Conservation (phyloP, 768 basidiomycete species). For the Suillus cothurnatus region DNA sequence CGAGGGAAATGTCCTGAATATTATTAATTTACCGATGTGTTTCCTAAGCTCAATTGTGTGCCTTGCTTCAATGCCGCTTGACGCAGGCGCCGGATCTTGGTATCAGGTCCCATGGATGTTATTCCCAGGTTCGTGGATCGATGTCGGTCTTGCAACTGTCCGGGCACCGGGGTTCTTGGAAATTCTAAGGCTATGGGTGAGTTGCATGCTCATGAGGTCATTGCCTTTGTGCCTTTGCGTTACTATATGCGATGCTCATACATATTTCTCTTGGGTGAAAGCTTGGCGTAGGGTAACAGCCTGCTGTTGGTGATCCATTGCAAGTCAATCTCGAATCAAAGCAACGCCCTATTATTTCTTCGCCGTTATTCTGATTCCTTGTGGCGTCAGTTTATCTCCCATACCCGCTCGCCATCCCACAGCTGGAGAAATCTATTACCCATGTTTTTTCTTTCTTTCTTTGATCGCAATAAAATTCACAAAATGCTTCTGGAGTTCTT, state of each 20-base stretch:
- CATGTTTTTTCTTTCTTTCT: not conserved
- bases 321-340: too few species aligned
- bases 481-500: not conserved
- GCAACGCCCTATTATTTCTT: too few species aligned
- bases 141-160: not conserved
- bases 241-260: not conserved
- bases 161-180: not conserved
- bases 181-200: not conserved
- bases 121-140: not conserved
- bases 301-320: too few species aligned
- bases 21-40: too few species aligned
- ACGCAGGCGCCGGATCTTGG: not conserved
- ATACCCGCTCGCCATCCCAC: not conserved
- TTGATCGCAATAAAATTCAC: not conserved
- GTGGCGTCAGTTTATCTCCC: not conserved
- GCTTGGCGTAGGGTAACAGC: not conserved
- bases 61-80: not conserved
- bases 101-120: not conserved
- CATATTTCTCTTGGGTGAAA: constrained; percentile 1
- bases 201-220: not conserved
- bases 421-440: not conserved
- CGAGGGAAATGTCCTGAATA: too few species aligned
- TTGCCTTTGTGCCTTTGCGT: not conserved
- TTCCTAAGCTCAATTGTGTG: too few species aligned
- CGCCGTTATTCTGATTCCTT: too few species aligned